Evolutionary conservation across 2,329 filamentous ascomycete species (phyloP), one percentile per base, ranked within the genome.

Genomic region (Apiospora arundinis): DNA sequence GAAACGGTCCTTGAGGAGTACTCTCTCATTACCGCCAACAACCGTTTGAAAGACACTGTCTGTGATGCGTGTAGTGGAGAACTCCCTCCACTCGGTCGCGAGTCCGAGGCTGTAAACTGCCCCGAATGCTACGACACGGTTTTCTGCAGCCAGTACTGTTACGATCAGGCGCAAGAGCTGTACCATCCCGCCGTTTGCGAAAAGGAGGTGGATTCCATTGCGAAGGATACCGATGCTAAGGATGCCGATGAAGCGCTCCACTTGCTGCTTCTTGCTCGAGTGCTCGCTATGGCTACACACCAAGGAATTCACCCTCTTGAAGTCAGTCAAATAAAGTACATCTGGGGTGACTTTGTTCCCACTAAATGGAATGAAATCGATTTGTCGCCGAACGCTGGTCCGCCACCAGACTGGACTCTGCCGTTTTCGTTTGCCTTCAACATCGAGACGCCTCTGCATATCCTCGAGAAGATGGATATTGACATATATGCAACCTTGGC

Each of bases 41-140:
- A 96, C 79, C 91, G 94, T 42, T 88, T 96, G 16, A 94, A 97
- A 79, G 95, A 97, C 73, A 87, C 92, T 5, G 88, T 95, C 42
- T 98, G 95, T 81, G 95, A 98, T 81, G 95, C 95, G 18, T 98
- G 95, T 81, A 94, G 94, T 76, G 87, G 88, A 9, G 89, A 90
- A 32, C 87, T 97, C 7, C 93, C 93, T 0, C 86, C 87, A 0
- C 83, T 93, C 37, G 83, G 83, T 40, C 80, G 81, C 68, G 81
- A 87, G 11, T 84, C 78, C 68, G 82, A 78, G 70, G 87, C 85
- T 21, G 84, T 91, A 48, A 85, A 81, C 74, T 92, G 91, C 74
- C 83, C 85, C 5, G 88, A 90, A 46, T 92, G 91, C 78, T 84
- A 87, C 72, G 91, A 92, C 72, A 91, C 89, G 1, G 89, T 92